phyloP scores from a whole-genome alignment of 139 green algal genomes.

The Astrephomene gubernaculifera region DNA sequence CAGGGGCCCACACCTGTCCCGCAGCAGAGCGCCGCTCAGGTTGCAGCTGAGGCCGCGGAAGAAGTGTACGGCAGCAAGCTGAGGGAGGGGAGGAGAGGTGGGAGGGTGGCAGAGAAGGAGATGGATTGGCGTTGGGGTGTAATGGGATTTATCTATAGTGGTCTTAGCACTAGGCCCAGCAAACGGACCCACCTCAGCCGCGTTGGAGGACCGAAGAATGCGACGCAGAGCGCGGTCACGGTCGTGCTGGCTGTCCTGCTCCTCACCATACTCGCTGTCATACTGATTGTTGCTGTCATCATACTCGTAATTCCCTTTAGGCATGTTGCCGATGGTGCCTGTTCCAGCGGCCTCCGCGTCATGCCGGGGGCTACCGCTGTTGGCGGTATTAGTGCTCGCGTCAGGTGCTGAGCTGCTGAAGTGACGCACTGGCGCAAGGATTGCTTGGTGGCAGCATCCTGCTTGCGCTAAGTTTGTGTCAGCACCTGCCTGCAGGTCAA shows the following conservation, averaged over 20 bases:
- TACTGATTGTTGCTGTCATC: not conserved
- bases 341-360: not conserved
- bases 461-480: too few species aligned
- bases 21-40: too few species aligned
- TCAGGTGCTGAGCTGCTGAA: too few species aligned
- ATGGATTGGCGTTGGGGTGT: too few species aligned
- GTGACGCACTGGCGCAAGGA: too few species aligned
- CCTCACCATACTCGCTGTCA: not conserved
- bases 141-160: too few species aligned
- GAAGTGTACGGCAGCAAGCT: slow-evolving; percentile 33
- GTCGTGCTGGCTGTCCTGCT: not conserved
- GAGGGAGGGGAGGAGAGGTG: not conserved
- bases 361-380: too few species aligned
- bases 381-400: too few species aligned
- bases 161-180: not conserved
- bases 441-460: too few species aligned
- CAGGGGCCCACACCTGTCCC: too few species aligned
- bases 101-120: too few species aligned
- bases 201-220: slow-evolving; percentile 23
- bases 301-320: slow-evolving; percentile 7
- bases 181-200: slow-evolving; percentile 3
- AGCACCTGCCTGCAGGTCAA: too few species aligned
- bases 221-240: not conserved
- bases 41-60: not conserved
- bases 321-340: not conserved